Evolutionary conservation across 176 grass and related monocot species (phyloP), one percentile per base, ranked within the genome.

Genomic region (Triticum monococcum): DNA sequence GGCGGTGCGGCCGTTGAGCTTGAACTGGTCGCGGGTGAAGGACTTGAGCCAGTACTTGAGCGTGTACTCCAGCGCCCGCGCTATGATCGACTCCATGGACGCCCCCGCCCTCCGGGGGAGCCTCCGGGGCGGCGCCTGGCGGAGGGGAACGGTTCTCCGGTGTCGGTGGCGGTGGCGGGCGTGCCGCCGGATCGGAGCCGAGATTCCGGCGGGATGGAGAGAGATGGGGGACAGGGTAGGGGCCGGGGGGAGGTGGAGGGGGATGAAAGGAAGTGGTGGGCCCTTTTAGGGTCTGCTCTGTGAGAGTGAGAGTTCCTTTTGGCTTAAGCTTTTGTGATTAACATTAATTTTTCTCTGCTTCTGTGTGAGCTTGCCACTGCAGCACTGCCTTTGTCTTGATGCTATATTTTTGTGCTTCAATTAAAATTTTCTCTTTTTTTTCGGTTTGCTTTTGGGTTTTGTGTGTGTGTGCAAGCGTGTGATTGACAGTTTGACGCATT

Each of bases 1-100:
- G 62, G 92, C 97, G 77, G 97, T 97, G 90, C 89, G 94, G 72
- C 94, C 94, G 85, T 99, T 94, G 77, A 99, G 97, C 94, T 97
- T 99, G 92, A 99, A 99, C 85, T 99, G 97, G 87, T 99, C 97
- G 50, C 97, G 97, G 60, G 97, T 91, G 92, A 99, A 99, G 76
- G 97, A 96, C 81, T 99, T 99, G 83, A 99, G 92, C 97, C 97
- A 99, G 90, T 99, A 99, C 80, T 99, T 99, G 87, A 99, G 97
- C 78, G 97, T 99, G 89, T 99, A 99, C 85, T 99, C 97, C 85
- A 99, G 87, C 82, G 97, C 97, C 86, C 97, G 94, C 83, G 97
- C 97, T 69, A 99, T 89, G 85, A 99, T 99, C 69, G 97, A 99
- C 92, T 99, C 97, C 97, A 99, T 99, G 46, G 74, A 12, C 26